Conservation (phyloP, 1,284 basidiomycete genomes). For the Filobasidium uniguttulatum region DNA sequence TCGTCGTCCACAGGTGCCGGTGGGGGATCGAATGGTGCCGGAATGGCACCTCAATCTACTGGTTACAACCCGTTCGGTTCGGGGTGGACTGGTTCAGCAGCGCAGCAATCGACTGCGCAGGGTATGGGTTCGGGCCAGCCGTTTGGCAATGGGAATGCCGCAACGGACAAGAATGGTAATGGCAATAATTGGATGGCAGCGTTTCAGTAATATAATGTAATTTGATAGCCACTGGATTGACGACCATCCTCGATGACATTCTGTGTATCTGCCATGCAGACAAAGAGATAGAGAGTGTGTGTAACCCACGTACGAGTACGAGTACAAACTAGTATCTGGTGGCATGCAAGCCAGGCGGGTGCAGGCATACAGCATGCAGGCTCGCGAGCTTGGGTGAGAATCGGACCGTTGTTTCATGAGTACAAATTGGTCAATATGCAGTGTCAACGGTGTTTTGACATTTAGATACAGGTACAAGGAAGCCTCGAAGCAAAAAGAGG, state of each 20-base stretch:
- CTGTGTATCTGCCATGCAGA: too few relatives aligned
- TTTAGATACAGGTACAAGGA: too few relatives aligned
- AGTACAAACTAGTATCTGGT: too few relatives aligned
- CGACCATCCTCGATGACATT: background rate
- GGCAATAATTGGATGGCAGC: slow-evolving; percentile 8
- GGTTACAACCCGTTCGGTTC: slow-evolving; percentile 9
- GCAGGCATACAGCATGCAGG: too few relatives aligned
- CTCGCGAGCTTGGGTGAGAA: too few relatives aligned
- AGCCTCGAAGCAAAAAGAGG: too few relatives aligned
- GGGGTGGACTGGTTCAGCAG: background rate
- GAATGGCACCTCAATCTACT: slow-evolving; percentile 4
- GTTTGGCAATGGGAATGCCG: background rate
- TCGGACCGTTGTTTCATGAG: too few relatives aligned
- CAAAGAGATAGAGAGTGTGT: too few relatives aligned
- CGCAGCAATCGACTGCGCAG: background rate
- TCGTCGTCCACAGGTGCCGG: slow-evolving; percentile 26
- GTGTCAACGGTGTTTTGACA: too few relatives aligned
- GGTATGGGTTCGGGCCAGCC: background rate
- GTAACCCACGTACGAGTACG: too few relatives aligned
- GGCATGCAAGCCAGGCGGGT: too few relatives aligned
- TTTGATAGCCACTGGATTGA: background rate
- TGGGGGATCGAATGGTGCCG: background rate
- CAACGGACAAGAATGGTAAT: background rate
- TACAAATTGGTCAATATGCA: too few relatives aligned
- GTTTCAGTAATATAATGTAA: background rate